Conservation (phyloP, 1,139 yeast genomes). For the Insectozyma bohioensis region DNA sequence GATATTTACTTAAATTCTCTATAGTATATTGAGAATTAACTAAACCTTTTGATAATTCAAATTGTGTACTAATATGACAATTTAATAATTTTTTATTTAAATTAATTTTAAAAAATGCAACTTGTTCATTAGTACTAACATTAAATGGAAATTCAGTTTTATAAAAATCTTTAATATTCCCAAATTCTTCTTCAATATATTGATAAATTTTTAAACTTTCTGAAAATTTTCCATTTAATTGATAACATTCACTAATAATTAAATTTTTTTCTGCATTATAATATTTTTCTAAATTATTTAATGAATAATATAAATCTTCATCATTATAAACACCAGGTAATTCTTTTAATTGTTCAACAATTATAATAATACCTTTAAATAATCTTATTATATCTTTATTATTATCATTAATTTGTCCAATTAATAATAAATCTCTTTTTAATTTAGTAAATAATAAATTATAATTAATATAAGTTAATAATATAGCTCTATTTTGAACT, state of each 20-base stretch:
- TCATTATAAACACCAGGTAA: slow-evolving; percentile 92
- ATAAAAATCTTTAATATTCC: slow-evolving; percentile 17
- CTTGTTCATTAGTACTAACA: slow-evolving; percentile 37
- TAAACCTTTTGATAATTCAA: slow-evolving; percentile 22
- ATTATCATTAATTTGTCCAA: slow-evolving; percentile 29
- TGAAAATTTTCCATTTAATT: slow-evolving; percentile 41
- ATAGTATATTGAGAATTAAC: slow-evolving; percentile 25
- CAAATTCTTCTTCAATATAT: slow-evolving; percentile 29
- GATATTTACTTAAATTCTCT: slow-evolving; percentile 52
- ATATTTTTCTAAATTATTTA: slow-evolving; percentile 50
- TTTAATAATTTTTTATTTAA: slow-evolving; percentile 33
- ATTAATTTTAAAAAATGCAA: slow-evolving; percentile 26
- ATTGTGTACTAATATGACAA: slow-evolving; percentile 54
- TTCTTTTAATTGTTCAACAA: slow-evolving; percentile 61
- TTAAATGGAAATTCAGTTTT: slow-evolving; percentile 38
- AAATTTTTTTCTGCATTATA: slow-evolving; percentile 44
- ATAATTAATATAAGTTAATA: slow-evolving; percentile 73
- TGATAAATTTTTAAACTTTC: slow-evolving; percentile 57
- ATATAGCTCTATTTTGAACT: slow-evolving; percentile 71
- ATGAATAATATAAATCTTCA: slow-evolving; percentile 58
- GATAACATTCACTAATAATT: slow-evolving; percentile 51
- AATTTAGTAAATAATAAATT: slow-evolving; percentile 64
- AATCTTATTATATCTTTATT: slow-evolving; percentile 48
- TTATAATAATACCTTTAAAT: slow-evolving; percentile 46
- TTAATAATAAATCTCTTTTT: slow-evolving; percentile 64